Base-by-base conservation (phyloP, 352 stramenopile species). In the Globisporangium spiculum region DNA sequence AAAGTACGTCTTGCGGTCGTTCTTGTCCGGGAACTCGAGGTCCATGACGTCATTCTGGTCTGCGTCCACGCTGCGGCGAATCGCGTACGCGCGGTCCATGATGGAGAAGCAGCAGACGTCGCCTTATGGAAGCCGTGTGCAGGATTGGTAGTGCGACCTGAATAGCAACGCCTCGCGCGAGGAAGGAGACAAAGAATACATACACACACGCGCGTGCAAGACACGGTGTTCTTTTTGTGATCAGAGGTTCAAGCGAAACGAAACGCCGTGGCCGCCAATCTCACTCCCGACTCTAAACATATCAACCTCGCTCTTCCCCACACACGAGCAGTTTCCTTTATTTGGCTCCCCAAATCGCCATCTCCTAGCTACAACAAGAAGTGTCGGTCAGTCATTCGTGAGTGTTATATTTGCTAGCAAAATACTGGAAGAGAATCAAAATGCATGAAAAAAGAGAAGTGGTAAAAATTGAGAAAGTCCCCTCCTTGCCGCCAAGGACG, bases 31-130 rank as follows among this genome's bases (percentile, higher is more conserved):
- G 32, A 80, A 75, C 10, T 91, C 81, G 18, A 94, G 65, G 63
- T 93, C 85, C 5, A 72, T 60, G 27, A 93, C 74, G 26, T 79
- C 78, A 32, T 71, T 75, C 69, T 93, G 81, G 67, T 93, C 85
- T 22, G 70, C 70, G 26, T 93, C 80, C 53, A 77, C 70, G 48
- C 80, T 86, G 30, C 85, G 83, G n/a, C 85, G 83, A 44, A 93
- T 78, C 4, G 68, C 48, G 65, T 86, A 91, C 26, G 72, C 52
- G 44, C 69, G 62, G 58, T 78, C 72, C 72, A 77, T 77, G 58
- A 32, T 8, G 10, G 46, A 5, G 26, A 7, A 44, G 38, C 36
- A 57, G 36, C 5, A 52, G 44, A 4, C 7, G 44, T n/a, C 6
- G 1, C 4, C 41, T n/a, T 50, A 16, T 50, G 41, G 20, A 5